Evolutionary conservation across 164 flowering plant genomes (phyloP), one percentile per base, ranked within the genome.

Genomic region (Dillenia turbinata): DNA sequence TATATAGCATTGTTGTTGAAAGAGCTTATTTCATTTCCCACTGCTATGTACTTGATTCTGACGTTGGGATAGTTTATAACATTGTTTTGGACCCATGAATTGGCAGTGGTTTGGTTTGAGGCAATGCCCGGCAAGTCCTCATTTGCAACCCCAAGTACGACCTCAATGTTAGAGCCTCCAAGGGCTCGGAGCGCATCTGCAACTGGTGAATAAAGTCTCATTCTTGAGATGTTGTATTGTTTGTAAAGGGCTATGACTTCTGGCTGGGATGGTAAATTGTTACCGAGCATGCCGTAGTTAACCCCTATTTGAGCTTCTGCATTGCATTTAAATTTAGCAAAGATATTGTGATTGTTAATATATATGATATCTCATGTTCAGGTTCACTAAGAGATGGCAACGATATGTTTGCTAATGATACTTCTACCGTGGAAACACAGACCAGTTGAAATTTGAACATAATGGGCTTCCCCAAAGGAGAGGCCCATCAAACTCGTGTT

Each of bases 201-300:
- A 12, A 62, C 44, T 17, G 77, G 73, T 12, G 45, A 49, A 44
- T 47, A 61, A 6, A 73, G 9, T 44, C 76, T 66, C 56, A 73
- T 62, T 50, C 64, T 57, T 11, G 7, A 12, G 9, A 69, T 61
- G 45, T 60, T 60, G 13, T 66, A 12, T 15, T 49, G n/a, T 9
- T 58, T 50, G 47, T 45, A 61, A 22, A 73, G 51, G 3, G 19
- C 56, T 5, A 73, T 56, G 15, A 54, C 66, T 12, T 48, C 59
- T 17, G 24, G 33, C 4, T n/a, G 63, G 10, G 66, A 7, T 24
- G 73, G 73, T 16, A 68, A 49, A 47, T 62, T 54, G 55, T 69
- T 44, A 9, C 73, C 76, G 0, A 22, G n/a, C 43, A 43, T 46
- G 10, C 73, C 69, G 49, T 65, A 69, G 16, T 64, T 56, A n/a